phyloP scores from a whole-genome alignment of 768 basidiomycete species.

The Phlegmacium glaucopus region DNA sequence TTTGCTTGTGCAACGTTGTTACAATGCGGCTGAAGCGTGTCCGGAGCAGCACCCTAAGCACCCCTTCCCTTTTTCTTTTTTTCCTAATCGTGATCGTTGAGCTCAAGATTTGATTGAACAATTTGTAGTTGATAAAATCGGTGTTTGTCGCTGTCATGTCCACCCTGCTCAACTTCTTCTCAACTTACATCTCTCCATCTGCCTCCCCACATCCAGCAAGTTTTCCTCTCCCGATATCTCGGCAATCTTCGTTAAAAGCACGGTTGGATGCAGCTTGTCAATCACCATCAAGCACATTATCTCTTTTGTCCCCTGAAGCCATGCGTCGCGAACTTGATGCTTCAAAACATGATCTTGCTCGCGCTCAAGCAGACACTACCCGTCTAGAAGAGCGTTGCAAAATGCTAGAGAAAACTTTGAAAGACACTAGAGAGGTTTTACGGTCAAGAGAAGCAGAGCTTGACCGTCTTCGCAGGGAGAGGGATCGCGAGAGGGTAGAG shows the following conservation, averaged over 20 bases:
- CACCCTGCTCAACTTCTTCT: constrained; percentile 29
- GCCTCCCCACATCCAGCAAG: constrained; percentile 26
- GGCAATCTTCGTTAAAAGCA: constrained; percentile 37
- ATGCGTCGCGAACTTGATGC: constrained; percentile 59
- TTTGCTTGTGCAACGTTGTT: not conserved
- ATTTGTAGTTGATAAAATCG: constrained; percentile 20
- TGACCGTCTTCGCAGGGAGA: constrained; percentile 44
- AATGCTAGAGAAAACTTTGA: constrained; percentile 58
- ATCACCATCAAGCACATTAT: constrained; percentile 39
- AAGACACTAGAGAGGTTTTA: constrained; percentile 60
- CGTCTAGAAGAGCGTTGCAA: constrained; percentile 62
- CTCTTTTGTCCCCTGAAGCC: constrained; percentile 35
- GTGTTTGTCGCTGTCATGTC: constrained; percentile 31
- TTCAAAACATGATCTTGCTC: constrained; percentile 52
- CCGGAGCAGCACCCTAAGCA: not conserved
- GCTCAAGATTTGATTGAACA: no score
- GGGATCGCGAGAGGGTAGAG: constrained; percentile 32
- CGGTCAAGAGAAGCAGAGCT: constrained; percentile 58
- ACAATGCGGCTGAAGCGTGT: constrained; percentile 5
- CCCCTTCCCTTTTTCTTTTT: not conserved
- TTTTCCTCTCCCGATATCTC: constrained; percentile 17
- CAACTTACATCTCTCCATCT: not conserved
- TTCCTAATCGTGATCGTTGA: no score
- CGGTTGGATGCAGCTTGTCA: constrained; percentile 46
- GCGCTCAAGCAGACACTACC: constrained; percentile 48